Evolutionary conservation across 768 basidiomycete genomes (phyloP).

Genomic region (Hygrocybe coccinea): DNA sequence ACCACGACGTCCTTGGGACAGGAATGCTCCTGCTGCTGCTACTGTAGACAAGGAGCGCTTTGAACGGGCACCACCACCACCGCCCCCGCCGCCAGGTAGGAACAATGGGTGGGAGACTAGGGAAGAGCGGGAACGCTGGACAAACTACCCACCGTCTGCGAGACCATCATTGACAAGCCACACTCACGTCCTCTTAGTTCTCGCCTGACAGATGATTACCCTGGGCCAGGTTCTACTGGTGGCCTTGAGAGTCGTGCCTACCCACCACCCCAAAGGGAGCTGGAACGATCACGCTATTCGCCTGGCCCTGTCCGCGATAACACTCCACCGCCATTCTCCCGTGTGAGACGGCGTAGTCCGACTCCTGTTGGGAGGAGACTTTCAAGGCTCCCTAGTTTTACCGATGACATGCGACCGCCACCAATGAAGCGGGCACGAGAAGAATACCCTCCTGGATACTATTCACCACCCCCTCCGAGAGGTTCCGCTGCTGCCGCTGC

Average conservation of each 20-base stretch:
- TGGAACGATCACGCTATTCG: constrained; percentile 27
- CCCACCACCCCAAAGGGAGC: constrained; percentile 26
- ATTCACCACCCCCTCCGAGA: constrained; percentile 26
- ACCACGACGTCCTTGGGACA: too few species aligned
- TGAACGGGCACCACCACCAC: constrained; percentile 31
- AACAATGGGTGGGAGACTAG: constrained; percentile 37
- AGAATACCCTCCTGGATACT: constrained; percentile 34
- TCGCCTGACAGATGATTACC: constrained; percentile 8
- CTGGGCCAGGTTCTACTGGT: neutral
- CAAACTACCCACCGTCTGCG: constrained; percentile 2
- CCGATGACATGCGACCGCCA: constrained; percentile 41
- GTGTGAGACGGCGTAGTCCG: constrained; percentile 44
- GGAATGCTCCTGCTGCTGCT: too few species aligned
- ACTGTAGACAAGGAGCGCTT: too few species aligned
- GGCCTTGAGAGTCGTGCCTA: constrained; percentile 18
- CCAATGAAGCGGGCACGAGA: constrained; percentile 44
- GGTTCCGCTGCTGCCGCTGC: too few species aligned
- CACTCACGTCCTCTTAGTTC: constrained; percentile 6
- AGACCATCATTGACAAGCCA: constrained; percentile 3
- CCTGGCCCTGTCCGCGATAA: constrained; percentile 9
- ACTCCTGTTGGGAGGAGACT: constrained; percentile 35
- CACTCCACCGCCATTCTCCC: constrained; percentile 30
- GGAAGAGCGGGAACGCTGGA: constrained; percentile 37
- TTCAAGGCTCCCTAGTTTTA: constrained; percentile 19
- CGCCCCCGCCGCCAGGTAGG: constrained; percentile 18